phyloP scores from a whole-genome alignment of 495 filamentous ascomycete species.

The Jackrogersella multiformis region DNA sequence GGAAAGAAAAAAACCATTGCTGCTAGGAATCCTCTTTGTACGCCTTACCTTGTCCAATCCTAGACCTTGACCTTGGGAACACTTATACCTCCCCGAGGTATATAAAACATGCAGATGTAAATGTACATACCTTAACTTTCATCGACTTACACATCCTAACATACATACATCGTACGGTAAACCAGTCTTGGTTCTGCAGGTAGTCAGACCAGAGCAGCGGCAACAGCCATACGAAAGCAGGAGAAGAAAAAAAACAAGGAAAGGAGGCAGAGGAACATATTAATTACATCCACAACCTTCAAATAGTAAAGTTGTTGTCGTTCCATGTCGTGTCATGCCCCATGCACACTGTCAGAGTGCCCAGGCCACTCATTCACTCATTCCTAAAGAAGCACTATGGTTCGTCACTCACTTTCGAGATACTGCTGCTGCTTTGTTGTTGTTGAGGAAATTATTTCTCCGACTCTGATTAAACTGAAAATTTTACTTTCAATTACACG shows the following conservation, averaged over 20 bases:
- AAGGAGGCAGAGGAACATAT: conserved; percentile 12
- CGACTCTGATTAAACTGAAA: conserved; percentile 22
- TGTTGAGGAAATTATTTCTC: conserved; percentile 25
- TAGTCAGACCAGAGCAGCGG: conserved; percentile 31
- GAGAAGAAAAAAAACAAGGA: conserved; percentile 8
- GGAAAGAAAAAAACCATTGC: neutral
- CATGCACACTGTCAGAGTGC: conserved; percentile 31
- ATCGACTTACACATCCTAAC: conserved; percentile 12
- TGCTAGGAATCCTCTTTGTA: conserved; percentile 34
- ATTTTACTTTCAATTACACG: conserved; percentile 16
- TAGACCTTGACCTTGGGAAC: conserved; percentile 31
- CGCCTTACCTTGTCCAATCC: conserved; percentile 40
- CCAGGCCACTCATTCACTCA: conserved; percentile 35
- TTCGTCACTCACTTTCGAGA: conserved; percentile 20
- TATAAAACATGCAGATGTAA: conserved; percentile 30
- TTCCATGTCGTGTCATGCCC: conserved; percentile 41
- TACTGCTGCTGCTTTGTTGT: conserved; percentile 22
- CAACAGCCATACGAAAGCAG: conserved; percentile 11
- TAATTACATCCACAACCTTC: conserved; percentile 29
- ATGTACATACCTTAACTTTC: conserved; percentile 21
- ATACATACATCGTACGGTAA: conserved; percentile 27
- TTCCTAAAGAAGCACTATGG: conserved; percentile 26
- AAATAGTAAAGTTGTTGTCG: conserved; percentile 20
- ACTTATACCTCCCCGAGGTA: conserved; percentile 25
- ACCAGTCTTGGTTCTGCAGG: conserved; percentile 39